These are phyloP conservation scores for Paragyromitra xinjiangensis DNA, from an alignment of 495 filamentous ascomycete species.

Conservation along the genomic window DNA sequence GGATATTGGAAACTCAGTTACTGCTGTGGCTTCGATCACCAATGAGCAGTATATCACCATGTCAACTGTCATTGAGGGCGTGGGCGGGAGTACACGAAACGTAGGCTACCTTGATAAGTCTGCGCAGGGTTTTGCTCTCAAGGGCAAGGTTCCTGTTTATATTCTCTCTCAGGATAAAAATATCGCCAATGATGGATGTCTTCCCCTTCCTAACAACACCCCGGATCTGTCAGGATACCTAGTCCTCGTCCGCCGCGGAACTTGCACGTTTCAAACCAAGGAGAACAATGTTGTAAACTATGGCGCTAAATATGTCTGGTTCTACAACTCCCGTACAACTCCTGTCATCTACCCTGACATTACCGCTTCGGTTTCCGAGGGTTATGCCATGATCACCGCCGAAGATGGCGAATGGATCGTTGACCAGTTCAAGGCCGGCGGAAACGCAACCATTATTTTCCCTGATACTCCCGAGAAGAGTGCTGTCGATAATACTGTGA, in stretches of 20 bases:
- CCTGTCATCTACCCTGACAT: conserved; percentile 48
- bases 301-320: conserved; percentile 67
- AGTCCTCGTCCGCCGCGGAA: conserved; percentile 66
- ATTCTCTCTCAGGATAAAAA: conserved; percentile 63
- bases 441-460: conserved; percentile 59
- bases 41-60: conserved; percentile 59
- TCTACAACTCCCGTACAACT: conserved; percentile 64
- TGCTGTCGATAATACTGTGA: conserved; percentile 57
- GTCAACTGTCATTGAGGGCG: conserved; percentile 60
- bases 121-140: conserved; percentile 59
- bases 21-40: conserved; percentile 66
- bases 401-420: conserved; percentile 64
- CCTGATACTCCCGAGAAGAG: conserved; percentile 44
- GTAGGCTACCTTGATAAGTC: conserved; percentile 60
- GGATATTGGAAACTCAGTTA: conserved; percentile 64
- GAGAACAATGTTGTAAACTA: conserved; percentile 63
- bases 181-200: conserved; percentile 62
- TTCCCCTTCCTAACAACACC: conserved; percentile 60
- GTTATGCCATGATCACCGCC: conserved; percentile 57
- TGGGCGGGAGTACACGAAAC: conserved; percentile 40
- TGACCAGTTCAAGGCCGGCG: conserved; percentile 61
- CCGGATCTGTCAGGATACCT: conserved; percentile 65
- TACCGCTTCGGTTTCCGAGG: conserved; percentile 32
- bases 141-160: conserved; percentile 60
- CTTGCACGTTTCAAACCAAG: conserved; percentile 64